These are phyloP conservation scores for Calocybe gangraenosa DNA, from an alignment of 768 basidiomycete genomes.

Conservation along the genomic window DNA sequence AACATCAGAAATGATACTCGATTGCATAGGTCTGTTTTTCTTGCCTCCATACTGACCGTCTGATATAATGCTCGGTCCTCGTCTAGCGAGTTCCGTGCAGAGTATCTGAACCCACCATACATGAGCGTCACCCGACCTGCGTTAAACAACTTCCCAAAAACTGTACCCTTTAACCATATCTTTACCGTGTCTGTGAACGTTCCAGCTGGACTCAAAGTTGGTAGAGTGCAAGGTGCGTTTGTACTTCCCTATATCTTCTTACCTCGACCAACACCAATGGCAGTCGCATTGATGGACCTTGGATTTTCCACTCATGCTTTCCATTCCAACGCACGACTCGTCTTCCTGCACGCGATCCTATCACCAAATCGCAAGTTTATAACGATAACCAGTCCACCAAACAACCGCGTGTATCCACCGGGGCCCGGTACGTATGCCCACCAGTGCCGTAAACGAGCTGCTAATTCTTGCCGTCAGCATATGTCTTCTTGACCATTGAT, in stretches of 20 bases:
- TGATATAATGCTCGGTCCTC: slow-evolving; percentile 9
- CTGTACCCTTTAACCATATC: slow-evolving; percentile 28
- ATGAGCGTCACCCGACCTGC: slow-evolving; percentile 31
- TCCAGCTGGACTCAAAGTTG: slow-evolving; percentile 22
- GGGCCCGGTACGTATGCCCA: not conserved
- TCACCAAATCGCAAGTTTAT: slow-evolving; percentile 27
- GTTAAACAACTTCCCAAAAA: slow-evolving; percentile 29
- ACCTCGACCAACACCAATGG: slow-evolving; percentile 9
- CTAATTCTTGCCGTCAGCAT: slow-evolving; percentile 2
- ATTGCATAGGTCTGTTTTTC: not conserved
- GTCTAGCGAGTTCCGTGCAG: slow-evolving; percentile 34
- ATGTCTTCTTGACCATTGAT: not conserved
- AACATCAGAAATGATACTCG: not conserved
- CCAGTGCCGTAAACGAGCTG: not conserved
- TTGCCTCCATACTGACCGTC: slow-evolving; percentile 14
- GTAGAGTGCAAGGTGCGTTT: slow-evolving; percentile 22
- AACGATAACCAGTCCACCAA: slow-evolving; percentile 31
- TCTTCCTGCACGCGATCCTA: slow-evolving; percentile 30
- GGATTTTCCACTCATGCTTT: slow-evolving; percentile 38
- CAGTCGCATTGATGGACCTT: slow-evolving; percentile 36
- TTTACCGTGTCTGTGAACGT: slow-evolving; percentile 30
- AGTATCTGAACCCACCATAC: slow-evolving; percentile 38
- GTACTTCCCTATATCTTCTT: not conserved
- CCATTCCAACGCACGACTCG: slow-evolving; percentile 27
- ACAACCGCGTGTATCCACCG: slow-evolving; percentile 35